Evolutionary conservation across 2,329 filamentous ascomycete genomes (phyloP).

Genomic region (Mycocentrospora acerina): DNA sequence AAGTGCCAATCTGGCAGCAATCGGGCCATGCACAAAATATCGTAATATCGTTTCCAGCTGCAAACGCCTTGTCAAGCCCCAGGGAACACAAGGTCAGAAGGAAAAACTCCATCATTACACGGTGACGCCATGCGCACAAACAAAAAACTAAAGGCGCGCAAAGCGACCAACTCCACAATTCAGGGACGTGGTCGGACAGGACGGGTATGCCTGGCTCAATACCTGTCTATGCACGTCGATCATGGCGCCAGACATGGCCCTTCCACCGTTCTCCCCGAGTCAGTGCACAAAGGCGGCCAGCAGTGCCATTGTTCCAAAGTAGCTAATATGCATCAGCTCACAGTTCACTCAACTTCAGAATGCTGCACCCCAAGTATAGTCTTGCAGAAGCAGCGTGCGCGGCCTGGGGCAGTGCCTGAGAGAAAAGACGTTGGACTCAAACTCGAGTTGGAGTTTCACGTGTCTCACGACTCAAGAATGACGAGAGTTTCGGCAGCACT

Average conservation of each 20-base stretch:
- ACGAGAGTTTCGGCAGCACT: no score
- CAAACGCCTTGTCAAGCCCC: not conserved
- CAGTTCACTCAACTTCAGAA: constrained; percentile 6
- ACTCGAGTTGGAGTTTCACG: constrained; percentile 5
- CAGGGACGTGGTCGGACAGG: constrained; percentile 3
- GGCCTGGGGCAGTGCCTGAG: constrained; percentile 2
- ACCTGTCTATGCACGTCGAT: constrained; percentile 20
- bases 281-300: constrained; percentile 42
- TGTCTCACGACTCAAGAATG: not conserved
- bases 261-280: constrained; percentile 15
- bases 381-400: constrained; percentile 2
- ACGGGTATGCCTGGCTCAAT: constrained; percentile 8
- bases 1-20: no score
- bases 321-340: constrained; percentile 41
- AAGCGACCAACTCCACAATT: constrained; percentile 9
- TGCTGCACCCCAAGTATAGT: constrained; percentile 12
- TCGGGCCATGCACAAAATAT: no score
- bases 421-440: not conserved
- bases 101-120: no score
- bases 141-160: constrained; percentile 1
- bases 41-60: not conserved
- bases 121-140: constrained; percentile 6
- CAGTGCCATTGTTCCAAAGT: constrained; percentile 44
- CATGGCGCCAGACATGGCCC: constrained; percentile 9
- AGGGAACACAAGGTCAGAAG: constrained; percentile 1